phyloP scores from a whole-genome alignment of 495 filamentous ascomycete genomes.

The Penicillium salamii region DNA sequence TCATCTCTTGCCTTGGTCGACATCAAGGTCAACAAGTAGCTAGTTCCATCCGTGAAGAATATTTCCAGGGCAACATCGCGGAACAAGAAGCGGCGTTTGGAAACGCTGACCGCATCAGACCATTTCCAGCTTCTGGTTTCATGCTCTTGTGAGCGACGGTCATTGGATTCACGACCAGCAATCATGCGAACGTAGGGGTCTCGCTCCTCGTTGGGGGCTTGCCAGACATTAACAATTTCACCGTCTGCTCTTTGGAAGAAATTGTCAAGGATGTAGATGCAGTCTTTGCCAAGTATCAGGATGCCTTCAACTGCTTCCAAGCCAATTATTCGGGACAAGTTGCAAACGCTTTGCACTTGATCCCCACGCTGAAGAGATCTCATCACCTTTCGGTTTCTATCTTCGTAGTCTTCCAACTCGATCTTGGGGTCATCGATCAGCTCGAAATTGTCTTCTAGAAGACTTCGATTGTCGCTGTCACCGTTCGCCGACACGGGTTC shows the following conservation, averaged over 20 bases:
- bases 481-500: slow-evolving; percentile 29
- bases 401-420: slow-evolving; percentile 83
- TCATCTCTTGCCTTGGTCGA: slow-evolving; percentile 71
- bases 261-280: slow-evolving; percentile 89
- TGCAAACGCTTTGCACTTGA: slow-evolving; percentile 89
- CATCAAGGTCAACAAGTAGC: slow-evolving; percentile 84
- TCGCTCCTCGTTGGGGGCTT: slow-evolving; percentile 87
- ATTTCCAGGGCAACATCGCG: slow-evolving; percentile 93
- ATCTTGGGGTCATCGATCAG: slow-evolving; percentile 86
- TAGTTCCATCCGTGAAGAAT: slow-evolving; percentile 94
- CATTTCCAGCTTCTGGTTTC: slow-evolving; percentile 89
- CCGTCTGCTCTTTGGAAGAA: slow-evolving; percentile 93
- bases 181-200: slow-evolving; percentile 96
- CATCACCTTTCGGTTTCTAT: slow-evolving; percentile 97
- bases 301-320: slow-evolving; percentile 90
- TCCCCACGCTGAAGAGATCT: slow-evolving; percentile 88
- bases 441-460: slow-evolving; percentile 86
- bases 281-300: slow-evolving; percentile 87
- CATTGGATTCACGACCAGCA: slow-evolving; percentile 67
- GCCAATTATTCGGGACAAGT: slow-evolving; percentile 89
- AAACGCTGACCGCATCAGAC: slow-evolving; percentile 93
- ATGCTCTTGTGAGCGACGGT: slow-evolving; percentile 62
- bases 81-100: slow-evolving; percentile 91
- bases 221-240: slow-evolving; percentile 93
- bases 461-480: slow-evolving; percentile 41